Evolutionary conservation across 2,329 filamentous ascomycete genomes (phyloP).

Genomic region (Pseudopithomyces chartarum): DNA sequence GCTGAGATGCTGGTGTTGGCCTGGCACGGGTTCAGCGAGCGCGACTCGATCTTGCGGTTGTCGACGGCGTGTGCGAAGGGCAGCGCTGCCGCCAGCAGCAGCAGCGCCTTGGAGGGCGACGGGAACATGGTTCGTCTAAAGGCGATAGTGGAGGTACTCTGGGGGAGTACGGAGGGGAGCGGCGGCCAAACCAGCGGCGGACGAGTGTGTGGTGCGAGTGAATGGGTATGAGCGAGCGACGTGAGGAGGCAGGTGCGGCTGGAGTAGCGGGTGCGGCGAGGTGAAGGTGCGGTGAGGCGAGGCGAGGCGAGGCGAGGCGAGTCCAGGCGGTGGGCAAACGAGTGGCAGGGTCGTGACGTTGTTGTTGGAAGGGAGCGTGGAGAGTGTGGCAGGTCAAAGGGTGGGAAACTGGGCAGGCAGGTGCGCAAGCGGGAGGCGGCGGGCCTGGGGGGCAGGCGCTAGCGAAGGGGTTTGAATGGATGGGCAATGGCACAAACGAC

Average conservation of each 20-base stretch:
- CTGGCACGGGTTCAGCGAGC: conserved; percentile 84
- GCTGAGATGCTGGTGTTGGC: conserved; percentile 85
- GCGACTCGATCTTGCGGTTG: conserved; percentile 74
- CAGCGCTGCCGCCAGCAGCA: conserved; percentile 43
- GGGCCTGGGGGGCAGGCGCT: conserved; percentile 25
- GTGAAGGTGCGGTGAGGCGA: conserved; percentile 7
- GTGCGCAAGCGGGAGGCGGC: conserved; percentile 29
- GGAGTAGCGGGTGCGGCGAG: conserved; percentile 8
- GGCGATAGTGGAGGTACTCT: conserved; percentile 28
- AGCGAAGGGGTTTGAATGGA: conserved; percentile 21
- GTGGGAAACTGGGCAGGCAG: conserved; percentile 41
- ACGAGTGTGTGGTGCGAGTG: conserved; percentile 1
- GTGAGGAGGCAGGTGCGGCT: conserved; percentile 1
- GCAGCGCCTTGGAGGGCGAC: conserved; percentile 38
- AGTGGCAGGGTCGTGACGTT: conserved; percentile 28
- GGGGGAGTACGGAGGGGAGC: conserved; percentile 31
- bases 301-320: not conserved
- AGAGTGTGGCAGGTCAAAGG: conserved; percentile 11
- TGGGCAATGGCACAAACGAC: conserved; percentile 25
- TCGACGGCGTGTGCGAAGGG: conserved; percentile 65
- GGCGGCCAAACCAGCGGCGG: conserved; percentile 44
- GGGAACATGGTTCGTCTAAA: conserved; percentile 34
- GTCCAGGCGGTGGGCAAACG: too few species aligned
- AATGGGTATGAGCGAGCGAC: conserved; percentile 10
- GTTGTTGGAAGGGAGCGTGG: conserved; percentile 14